A percentile compares a stretch with the other conserved stretches of the same genome.
These are phyloP conservation scores for Hypoxylon sp. DNA, from an alignment of 2,329 filamentous ascomycete species.

Conservation along the genomic window DNA sequence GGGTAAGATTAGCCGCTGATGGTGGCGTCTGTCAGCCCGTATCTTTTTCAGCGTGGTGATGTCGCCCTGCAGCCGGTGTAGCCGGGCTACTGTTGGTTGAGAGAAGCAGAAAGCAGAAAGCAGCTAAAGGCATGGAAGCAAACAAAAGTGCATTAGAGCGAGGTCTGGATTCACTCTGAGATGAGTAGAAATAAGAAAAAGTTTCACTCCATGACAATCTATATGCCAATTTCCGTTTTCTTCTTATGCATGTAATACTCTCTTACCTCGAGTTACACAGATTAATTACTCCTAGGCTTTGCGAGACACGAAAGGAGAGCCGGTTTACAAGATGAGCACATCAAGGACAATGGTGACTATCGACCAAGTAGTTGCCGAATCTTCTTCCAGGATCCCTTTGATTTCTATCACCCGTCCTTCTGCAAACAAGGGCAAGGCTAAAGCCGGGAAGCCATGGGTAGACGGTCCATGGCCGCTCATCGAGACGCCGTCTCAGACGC, in stretches of 20 bases:
- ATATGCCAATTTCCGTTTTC: constrained; percentile 3
- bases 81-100: too few relatives aligned
- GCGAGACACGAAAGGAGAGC: neutral
- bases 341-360: neutral
- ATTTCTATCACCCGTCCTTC: neutral
- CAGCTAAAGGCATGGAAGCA: too few relatives aligned
- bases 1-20: neutral
- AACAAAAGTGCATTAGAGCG: too few relatives aligned
- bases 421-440: constrained; percentile 8
- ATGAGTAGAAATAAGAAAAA: too few relatives aligned
- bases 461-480: constrained; percentile 45
- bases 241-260: neutral
- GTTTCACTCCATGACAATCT: neutral
- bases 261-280: too few relatives aligned
- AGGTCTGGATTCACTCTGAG: too few relatives aligned
- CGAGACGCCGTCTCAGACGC: constrained; percentile 38
- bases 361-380: neutral
- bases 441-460: constrained; percentile 39
- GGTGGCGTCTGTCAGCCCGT: neutral
- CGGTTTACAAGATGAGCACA: constrained; percentile 10
- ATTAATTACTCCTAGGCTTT: too few relatives aligned
- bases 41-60: constrained; percentile 1
- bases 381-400: neutral
- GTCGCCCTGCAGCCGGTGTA: constrained; percentile 3
- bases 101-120: too few relatives aligned